A percentile compares a stretch with the other conserved stretches of the same genome.
Evolutionary conservation across 2,329 filamentous ascomycete genomes (phyloP).

Genomic region (Ophiostoma australiae): DNA sequence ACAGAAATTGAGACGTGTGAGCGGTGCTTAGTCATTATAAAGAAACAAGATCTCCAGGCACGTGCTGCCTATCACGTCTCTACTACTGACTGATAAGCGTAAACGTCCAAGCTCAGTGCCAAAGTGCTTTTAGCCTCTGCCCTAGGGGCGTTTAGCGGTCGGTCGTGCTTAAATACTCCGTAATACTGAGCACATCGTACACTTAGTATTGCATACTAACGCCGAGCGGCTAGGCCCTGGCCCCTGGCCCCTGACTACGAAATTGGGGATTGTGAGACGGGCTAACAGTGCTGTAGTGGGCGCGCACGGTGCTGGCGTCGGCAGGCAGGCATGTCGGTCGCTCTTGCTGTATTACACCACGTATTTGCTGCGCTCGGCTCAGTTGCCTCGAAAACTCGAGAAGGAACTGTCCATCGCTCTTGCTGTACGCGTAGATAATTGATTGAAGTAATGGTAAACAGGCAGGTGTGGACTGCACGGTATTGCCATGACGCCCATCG

Average conservation of each 20-base stretch:
- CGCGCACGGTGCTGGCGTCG: background rate
- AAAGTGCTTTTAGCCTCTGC: background rate
- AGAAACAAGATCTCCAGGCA: conserved; percentile 3
- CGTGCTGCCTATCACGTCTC: background rate
- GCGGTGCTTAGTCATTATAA: background rate
- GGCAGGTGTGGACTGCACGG: background rate
- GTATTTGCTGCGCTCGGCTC: too few relatives aligned
- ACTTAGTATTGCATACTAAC: background rate
- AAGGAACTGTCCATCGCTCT: conserved; percentile 1
- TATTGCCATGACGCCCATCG: background rate
- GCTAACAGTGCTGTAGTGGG: background rate
- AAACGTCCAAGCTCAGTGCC: background rate
- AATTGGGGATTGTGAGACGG: background rate
- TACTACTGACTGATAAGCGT: too few relatives aligned
- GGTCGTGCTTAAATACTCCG: too few relatives aligned
- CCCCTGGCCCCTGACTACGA: background rate
- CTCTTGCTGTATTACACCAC: background rate
- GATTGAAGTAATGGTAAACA: background rate
- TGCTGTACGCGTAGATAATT: background rate
- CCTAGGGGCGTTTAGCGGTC: background rate
- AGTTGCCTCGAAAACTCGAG: background rate
- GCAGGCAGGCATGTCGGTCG: background rate
- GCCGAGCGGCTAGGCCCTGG: conserved; percentile 3
- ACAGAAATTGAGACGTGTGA: background rate
- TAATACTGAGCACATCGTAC: too few relatives aligned